phyloP scores from a whole-genome alignment of 352 stramenopile genomes.

The Globisporangium paroecandrum region DNA sequence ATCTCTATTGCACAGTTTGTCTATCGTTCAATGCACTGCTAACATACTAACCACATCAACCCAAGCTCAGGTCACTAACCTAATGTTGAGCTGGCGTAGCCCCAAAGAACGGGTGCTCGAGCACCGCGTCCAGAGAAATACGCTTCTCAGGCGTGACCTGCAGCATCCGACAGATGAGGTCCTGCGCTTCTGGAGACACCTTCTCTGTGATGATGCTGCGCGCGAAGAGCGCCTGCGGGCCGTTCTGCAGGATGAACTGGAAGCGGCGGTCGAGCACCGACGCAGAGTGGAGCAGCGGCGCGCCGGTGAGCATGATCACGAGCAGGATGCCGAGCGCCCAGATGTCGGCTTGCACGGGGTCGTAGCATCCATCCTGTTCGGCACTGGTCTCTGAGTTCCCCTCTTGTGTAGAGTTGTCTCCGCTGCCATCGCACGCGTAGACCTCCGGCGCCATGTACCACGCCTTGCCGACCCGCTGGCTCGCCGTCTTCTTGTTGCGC shows the following conservation, averaged over 20 bases:
- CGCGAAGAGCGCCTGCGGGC: slow-evolving; percentile 15
- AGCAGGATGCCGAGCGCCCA: slow-evolving; percentile 66
- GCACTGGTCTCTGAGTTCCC: slow-evolving; percentile 14
- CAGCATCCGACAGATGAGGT: slow-evolving; percentile 45
- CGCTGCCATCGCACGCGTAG: slow-evolving; percentile 28
- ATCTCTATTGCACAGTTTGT: not conserved
- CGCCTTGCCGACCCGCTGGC: slow-evolving; percentile 46
- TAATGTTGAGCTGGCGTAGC: not conserved
- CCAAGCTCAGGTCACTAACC: not conserved
- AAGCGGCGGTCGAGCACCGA: slow-evolving; percentile 29
- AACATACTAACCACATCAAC: not conserved
- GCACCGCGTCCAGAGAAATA: slow-evolving; percentile 39
- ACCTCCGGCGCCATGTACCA: slow-evolving; percentile 75
- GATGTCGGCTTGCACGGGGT: slow-evolving; percentile 47
- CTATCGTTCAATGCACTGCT: not conserved
- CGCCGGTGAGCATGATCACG: slow-evolving; percentile 56
- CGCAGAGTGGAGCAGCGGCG: slow-evolving; percentile 40
- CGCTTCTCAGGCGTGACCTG: slow-evolving; percentile 43
- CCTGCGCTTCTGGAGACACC: slow-evolving; percentile 27
- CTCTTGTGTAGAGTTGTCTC: not conserved
- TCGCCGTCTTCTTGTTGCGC: slow-evolving; percentile 22
- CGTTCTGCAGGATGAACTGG: slow-evolving; percentile 26
- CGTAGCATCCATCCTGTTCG: slow-evolving; percentile 33
- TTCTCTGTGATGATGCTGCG: not conserved
- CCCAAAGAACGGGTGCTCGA: slow-evolving; percentile 31